phyloP scores from a whole-genome alignment of 352 stramenopile species.

The Proteromonas lacertae region DNA sequence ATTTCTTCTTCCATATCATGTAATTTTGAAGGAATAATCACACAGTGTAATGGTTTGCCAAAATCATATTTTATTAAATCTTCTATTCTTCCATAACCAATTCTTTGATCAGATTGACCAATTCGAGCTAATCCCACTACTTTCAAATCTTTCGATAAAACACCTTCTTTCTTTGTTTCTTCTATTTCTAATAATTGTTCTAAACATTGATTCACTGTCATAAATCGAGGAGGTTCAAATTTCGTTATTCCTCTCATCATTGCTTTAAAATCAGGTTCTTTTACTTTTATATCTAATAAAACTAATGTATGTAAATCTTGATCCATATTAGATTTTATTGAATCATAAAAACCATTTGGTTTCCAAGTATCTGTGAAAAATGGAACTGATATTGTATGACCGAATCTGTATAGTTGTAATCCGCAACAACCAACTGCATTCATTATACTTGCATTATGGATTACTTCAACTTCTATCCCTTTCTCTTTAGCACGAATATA shows the following conservation, averaged over 20 bases:
- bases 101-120: constrained; percentile 46
- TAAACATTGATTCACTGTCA: constrained; percentile 49
- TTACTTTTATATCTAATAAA: constrained; percentile 91
- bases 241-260: constrained; percentile 58
- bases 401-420: constrained; percentile 90
- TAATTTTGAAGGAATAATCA: too few relatives aligned
- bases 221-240: constrained; percentile 79
- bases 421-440: constrained; percentile 65
- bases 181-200: constrained; percentile 80
- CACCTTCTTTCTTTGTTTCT: constrained; percentile 34
- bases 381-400: constrained; percentile 84
- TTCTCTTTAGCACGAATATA: constrained; percentile 65
- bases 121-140: constrained; percentile 71
- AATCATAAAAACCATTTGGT: constrained; percentile 84
- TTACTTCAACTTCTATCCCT: constrained; percentile 64
- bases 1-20: too few relatives aligned
- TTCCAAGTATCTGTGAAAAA: constrained; percentile 76
- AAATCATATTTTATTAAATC: constrained; percentile 68
- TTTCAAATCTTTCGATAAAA: constrained; percentile 26
- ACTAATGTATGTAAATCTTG: constrained; percentile 89
- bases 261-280: constrained; percentile 87
- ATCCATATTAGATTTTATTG: constrained; percentile 64
- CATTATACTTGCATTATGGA: constrained; percentile 96
- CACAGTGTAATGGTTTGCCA: constrained; percentile 68
- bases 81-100: constrained; percentile 62